Base-by-base conservation (phyloP, 495 filamentous ascomycete genomes). In the Glarea lozoyensis region DNA sequence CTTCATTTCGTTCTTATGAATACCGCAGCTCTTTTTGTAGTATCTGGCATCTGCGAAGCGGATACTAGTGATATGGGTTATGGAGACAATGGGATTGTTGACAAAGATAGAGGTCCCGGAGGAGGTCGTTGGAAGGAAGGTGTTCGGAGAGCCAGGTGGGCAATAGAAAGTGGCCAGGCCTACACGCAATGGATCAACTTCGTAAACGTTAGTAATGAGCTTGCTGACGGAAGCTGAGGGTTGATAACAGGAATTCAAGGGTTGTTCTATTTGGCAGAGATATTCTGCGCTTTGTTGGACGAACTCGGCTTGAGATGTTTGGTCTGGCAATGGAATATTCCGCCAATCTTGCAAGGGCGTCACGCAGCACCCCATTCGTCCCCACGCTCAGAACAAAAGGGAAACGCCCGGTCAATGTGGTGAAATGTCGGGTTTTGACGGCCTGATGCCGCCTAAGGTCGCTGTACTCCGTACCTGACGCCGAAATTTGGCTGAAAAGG, bases 1-100 rank as follows among this genome's bases (percentile, higher is more conserved):
- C 58, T 93, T 60, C 80, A 92, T 55, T 97, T 97, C 53, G 90
- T 99, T 32, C 65, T 96, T 30, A 81, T 95, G 59, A 99, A 99
- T 56, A 82, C 89, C 0, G 92, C 92, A 1, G 87, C 87, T 10
- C 63, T 97, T 37, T 71, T 97, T 17, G 88, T 89, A 0, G 75
- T 81, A 5, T 70, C 84, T 1, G 93, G 93, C 0, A 62, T 93
- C n/a, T 92, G 88, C 52, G 90, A 95, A 43, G 76, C 79, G 1
- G 81, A 90, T 24, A 73, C 67, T 21, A 86, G 82, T 53, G 64
- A 76, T 52, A 84, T 88, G 79, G 87, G 83, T 5, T 71, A 76
- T 45, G 84, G 84, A 0, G 77, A 82, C 52, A 77, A 80, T 55
- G 81, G 79, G 1, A 61, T 78, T 46, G 87, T 94, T 19, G 74